Evolutionary conservation across 306 rosid species (phyloP).

Genomic region (Crotalaria pallida): DNA sequence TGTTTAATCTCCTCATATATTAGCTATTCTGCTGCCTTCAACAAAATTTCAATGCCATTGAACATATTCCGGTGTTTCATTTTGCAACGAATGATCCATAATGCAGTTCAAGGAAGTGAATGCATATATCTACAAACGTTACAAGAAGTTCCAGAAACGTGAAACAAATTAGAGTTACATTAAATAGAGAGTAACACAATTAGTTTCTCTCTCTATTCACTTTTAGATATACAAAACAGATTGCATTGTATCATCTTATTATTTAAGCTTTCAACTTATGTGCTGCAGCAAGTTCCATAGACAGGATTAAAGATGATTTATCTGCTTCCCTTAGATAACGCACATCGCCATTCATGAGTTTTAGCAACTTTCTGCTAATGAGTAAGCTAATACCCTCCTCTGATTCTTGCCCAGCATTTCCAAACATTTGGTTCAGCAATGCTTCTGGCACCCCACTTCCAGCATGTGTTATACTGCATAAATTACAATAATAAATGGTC

Average conservation of each 20-base stretch:
- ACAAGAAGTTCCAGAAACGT: slow-evolving; percentile 19
- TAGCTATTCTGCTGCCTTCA: too few relatives aligned
- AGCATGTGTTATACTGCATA: slow-evolving; percentile 60
- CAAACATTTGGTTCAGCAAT: slow-evolving; percentile 80
- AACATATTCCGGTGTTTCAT: not conserved
- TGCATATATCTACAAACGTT: slow-evolving; percentile 43
- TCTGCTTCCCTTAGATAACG: slow-evolving; percentile 75
- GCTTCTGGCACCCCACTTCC: slow-evolving; percentile 77
- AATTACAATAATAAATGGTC: not conserved
- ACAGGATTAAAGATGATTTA: slow-evolving; percentile 64
- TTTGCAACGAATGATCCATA: not conserved
- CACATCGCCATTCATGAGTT: slow-evolving; percentile 88
- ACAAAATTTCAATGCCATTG: not conserved
- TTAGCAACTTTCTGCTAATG: slow-evolving; percentile 74
- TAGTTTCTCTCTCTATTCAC: slow-evolving; percentile 6
- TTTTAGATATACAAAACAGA: slow-evolving; percentile 12
- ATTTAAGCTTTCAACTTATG: slow-evolving; percentile 25
- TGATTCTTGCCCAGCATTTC: slow-evolving; percentile 41
- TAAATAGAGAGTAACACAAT: slow-evolving; percentile 11
- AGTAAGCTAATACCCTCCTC: slow-evolving; percentile 82
- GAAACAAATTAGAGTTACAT: slow-evolving; percentile 27
- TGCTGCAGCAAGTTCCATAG: slow-evolving; percentile 74
- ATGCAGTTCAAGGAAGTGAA: slow-evolving; percentile 15
- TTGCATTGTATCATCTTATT: not conserved
- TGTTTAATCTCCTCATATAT: too few relatives aligned